Conservation (phyloP, 1,284 basidiomycete genomes). For the Malassezia globosa region DNA sequence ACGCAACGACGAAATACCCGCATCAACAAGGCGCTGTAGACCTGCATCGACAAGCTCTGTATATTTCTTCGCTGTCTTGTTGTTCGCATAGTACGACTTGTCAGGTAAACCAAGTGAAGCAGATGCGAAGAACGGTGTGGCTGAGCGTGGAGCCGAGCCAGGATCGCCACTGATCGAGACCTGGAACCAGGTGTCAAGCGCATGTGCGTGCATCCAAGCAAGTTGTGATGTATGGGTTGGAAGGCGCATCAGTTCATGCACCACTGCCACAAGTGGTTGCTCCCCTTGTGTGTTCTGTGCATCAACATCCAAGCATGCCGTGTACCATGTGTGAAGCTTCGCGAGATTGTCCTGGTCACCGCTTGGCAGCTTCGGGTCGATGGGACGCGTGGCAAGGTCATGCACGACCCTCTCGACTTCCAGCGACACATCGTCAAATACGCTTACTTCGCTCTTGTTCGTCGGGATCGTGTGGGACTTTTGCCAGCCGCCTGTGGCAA, state of each 20-base stretch:
- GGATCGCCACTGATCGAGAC: constrained; percentile 76
- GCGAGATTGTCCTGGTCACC: constrained; percentile 60
- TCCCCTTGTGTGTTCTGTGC: constrained; percentile 49
- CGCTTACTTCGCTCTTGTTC: constrained; percentile 52
- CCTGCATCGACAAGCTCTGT: constrained; percentile 57
- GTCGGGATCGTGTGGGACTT: constrained; percentile 29
- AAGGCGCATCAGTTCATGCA: constrained; percentile 42
- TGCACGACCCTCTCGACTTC: constrained; percentile 44
- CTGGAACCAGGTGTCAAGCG: constrained; percentile 62
- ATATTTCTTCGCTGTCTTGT: constrained; percentile 62
- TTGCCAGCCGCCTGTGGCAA: constrained; percentile 51
- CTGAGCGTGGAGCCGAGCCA: constrained; percentile 70
- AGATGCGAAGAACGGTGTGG: constrained; percentile 77
- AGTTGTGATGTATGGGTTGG: constrained; percentile 53
- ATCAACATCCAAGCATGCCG: constrained; percentile 70
- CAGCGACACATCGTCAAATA: constrained; percentile 21
- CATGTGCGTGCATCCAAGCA: constrained; percentile 68
- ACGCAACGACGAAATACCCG: neutral
- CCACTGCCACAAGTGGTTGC: constrained; percentile 49
- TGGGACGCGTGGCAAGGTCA: constrained; percentile 40
- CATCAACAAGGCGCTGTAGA: constrained; percentile 49
- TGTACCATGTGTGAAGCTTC: constrained; percentile 70
- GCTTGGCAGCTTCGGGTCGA: constrained; percentile 7
- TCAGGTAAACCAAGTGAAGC: constrained; percentile 72
- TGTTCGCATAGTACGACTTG: constrained; percentile 86